phyloP scores from a whole-genome alignment of 139 green algal genomes.

The Asterochloris sp. region DNA sequence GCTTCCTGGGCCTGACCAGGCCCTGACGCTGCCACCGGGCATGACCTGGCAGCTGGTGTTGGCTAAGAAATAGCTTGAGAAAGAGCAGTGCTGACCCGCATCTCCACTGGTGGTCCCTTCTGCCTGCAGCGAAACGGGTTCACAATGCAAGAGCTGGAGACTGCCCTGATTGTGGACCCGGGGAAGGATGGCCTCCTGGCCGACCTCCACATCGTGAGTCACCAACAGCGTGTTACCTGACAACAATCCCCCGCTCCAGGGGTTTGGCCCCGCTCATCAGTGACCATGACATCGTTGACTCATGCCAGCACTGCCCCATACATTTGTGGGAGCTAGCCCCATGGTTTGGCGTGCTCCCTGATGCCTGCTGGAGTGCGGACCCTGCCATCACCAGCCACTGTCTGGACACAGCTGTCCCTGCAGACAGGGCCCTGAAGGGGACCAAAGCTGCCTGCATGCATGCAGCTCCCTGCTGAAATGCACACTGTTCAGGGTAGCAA shows the following conservation, averaged over 20 bases:
- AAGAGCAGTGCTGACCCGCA: neutral
- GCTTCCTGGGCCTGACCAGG: too few relatives aligned
- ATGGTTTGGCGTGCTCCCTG: neutral
- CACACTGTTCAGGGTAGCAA: too few relatives aligned
- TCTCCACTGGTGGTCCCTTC: neutral
- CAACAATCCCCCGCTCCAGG: neutral
- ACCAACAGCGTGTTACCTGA: neutral
- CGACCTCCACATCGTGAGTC: constrained; percentile 33
- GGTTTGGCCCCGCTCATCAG: neutral
- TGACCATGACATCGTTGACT: neutral
- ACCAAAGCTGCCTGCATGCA: neutral
- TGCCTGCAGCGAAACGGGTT: constrained; percentile 28
- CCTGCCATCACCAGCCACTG: neutral
- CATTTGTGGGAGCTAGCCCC: neutral
- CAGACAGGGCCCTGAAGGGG: neutral
- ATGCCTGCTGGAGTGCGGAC: neutral
- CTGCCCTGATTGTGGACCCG: constrained; percentile 19
- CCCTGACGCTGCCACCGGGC: too few relatives aligned
- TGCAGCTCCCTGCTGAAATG: too few relatives aligned
- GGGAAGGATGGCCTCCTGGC: constrained; percentile 36
- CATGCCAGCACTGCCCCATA: neutral
- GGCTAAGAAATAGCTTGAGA: too few relatives aligned
- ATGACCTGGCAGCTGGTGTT: too few relatives aligned
- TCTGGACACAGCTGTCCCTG: neutral
- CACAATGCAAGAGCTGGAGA: constrained; percentile 35